Evolutionary conservation across 805 yeast species (phyloP).

Genomic region (Ogataea nakhonphanomensis): DNA sequence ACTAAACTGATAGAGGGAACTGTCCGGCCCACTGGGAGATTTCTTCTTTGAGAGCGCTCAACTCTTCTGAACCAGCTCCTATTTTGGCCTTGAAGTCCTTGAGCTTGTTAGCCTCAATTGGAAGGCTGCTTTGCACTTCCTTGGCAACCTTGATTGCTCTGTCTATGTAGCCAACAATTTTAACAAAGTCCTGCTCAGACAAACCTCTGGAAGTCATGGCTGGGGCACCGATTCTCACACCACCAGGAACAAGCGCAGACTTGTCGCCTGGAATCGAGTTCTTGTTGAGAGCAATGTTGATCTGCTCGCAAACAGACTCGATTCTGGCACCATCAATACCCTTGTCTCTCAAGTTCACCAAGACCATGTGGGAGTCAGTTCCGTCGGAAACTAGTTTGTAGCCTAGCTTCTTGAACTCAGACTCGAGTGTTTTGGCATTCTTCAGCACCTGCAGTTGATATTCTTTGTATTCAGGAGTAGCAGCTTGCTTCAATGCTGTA

Average conservation of each 20-base stretch:
- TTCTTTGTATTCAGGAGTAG: conserved; percentile 82
- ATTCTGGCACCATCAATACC: conserved; percentile 96
- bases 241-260: conserved; percentile 95
- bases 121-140: conserved; percentile 72
- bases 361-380: conserved; percentile 95
- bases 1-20: conserved; percentile 59
- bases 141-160: conserved; percentile 72
- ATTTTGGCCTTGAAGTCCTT: conserved; percentile 91
- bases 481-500: conserved; percentile 93
- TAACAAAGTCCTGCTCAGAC: conserved; percentile 79
- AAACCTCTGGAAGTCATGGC: conserved; percentile 98
- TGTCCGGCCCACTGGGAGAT: conserved; percentile 88
- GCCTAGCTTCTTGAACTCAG: conserved; percentile 64
- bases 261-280: conserved; percentile 98
- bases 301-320: conserved; percentile 90
- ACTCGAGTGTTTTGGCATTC: conserved; percentile 83
- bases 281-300: conserved; percentile 94
- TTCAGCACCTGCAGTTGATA: conserved; percentile 85
- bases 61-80: conserved; percentile 65
- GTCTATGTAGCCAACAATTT: conserved; percentile 78
- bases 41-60: conserved; percentile 68
- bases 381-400: conserved; percentile 89
- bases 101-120: conserved; percentile 89
- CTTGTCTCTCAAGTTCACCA: conserved; percentile 83
- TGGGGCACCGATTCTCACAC: conserved; percentile 96